Base-by-base conservation (phyloP, 176 grass and related monocot species). In the Thalia dealbata region DNA sequence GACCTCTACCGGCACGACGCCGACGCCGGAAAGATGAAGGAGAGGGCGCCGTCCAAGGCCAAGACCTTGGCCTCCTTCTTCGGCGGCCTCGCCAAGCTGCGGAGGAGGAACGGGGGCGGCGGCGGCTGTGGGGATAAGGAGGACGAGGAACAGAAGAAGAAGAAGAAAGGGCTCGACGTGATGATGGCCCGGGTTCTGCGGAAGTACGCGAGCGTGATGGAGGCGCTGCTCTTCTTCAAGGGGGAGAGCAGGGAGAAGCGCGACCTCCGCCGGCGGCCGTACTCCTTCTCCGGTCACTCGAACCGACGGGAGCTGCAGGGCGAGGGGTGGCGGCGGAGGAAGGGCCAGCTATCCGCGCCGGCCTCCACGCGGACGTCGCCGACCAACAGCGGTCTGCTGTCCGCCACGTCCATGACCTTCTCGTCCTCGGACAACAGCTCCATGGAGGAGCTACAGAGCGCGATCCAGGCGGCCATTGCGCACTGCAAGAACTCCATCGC, bases 401-500 rank as follows among this genome's bases (percentile, higher is more conserved):
- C 87, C 2, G 83, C 88, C 14, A 81, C 82, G 7, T 88, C 88
- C 14, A 80, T 90, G 44, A 88, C 90, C 71, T 78, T 86, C 42
- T 90, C 87, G 30, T 92, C 87, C 52, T 84, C 85, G n/a, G 87
- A 97, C 29, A 85, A 86, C 77, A 97, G 90, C 83, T 91, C 95
- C 24, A 97, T 93, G 95, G 87, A 97, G 74, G 95, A 97, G 76
- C 83, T 97, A 51, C 90, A 93, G 54, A 91, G 84, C 78, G 90
- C 95, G 52, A 93, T 97, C 71, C 80, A 97, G 80, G 90, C 95
- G 3, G 90, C 95, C 90, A 93, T 97, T 67, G 90, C 90, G 52
- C 95, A 97, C 82, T 97, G 95, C 80, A 97, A 97, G 79, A 93
- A 84, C 67, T 97, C 95, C 81, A 85, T 91, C 42, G 56, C 81